These are phyloP conservation scores for Cladorrhinum sp. DNA, from an alignment of 2,329 filamentous ascomycete species.

Conservation along the genomic window DNA sequence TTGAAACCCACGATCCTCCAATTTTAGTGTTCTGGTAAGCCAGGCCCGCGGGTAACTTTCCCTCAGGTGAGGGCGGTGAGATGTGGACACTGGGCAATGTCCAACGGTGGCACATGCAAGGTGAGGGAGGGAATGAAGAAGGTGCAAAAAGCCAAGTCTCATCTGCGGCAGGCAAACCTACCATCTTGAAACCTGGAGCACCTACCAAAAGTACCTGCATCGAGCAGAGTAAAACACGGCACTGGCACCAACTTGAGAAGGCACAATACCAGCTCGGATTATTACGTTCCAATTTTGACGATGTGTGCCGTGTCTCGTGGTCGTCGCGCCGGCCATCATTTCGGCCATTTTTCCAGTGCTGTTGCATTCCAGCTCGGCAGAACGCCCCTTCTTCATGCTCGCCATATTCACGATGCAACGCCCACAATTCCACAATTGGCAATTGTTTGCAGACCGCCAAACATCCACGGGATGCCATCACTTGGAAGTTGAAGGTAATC, in stretches of 20 bases:
- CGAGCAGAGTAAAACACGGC: no score
- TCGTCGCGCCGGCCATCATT: slow-evolving; percentile 12
- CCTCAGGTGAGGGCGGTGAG: background rate
- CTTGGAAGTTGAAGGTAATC: slow-evolving; percentile 1
- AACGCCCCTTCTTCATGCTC: slow-evolving; percentile 17
- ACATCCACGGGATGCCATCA: background rate
- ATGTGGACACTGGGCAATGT: background rate
- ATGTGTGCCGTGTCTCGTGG: background rate
- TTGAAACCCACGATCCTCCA: background rate
- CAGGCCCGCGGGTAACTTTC: background rate
- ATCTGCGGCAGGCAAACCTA: background rate
- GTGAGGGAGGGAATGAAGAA: background rate
- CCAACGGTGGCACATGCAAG: background rate
- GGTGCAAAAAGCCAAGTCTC: background rate
- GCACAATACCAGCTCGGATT: background rate
- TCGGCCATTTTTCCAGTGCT: slow-evolving; percentile 14
- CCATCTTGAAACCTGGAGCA: background rate
- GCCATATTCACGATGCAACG: slow-evolving; percentile 6
- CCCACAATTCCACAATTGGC: background rate
- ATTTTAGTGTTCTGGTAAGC: background rate
- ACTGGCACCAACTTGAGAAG: background rate
- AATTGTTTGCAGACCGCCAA: slow-evolving; percentile 1
- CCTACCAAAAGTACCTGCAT: no score
- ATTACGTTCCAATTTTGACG: background rate
- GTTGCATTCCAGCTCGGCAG: slow-evolving; percentile 20